phyloP scores from a whole-genome alignment of 2,329 filamentous ascomycete genomes.

The Monosporascus cannonballus region DNA sequence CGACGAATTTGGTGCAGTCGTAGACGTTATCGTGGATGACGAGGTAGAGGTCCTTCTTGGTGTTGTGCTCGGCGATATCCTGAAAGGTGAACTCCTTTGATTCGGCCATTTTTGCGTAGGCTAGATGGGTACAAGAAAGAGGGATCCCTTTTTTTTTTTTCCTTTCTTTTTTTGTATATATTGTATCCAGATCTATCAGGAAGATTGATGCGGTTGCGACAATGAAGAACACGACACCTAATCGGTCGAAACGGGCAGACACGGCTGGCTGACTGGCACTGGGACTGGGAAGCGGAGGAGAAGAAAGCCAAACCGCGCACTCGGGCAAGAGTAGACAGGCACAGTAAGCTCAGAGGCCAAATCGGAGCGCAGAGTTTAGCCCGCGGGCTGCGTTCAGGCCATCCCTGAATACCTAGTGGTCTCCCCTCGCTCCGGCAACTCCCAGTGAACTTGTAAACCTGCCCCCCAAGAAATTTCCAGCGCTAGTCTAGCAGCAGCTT shows the following conservation, averaged over 20 bases:
- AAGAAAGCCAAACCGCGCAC: neutral
- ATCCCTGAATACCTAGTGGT: neutral
- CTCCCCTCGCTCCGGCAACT: neutral
- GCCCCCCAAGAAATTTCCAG: neutral
- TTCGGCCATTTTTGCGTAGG: slow-evolving; percentile 30
- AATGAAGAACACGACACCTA: neutral
- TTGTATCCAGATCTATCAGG: neutral
- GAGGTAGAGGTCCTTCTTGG: slow-evolving; percentile 89
- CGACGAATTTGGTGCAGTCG: slow-evolving; percentile 80
- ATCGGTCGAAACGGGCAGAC: neutral
- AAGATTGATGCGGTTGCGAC: neutral
- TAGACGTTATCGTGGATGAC: slow-evolving; percentile 98
- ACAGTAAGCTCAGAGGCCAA: neutral
- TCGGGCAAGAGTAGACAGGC: neutral
- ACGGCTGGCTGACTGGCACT: neutral
- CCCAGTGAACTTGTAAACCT: neutral
- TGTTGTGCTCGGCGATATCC: slow-evolving; percentile 79
- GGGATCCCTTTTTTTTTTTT: neutral
- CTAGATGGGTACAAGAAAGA: too few species aligned
- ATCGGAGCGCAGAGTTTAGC: neutral
- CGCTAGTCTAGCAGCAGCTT: neutral
- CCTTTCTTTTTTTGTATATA: neutral
- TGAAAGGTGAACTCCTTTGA: slow-evolving; percentile 61
- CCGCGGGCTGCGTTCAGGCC: neutral
- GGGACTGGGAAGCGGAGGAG: neutral